phyloP scores from a whole-genome alignment of 495 filamentous ascomycete species.

The Penicillium alfredii region DNA sequence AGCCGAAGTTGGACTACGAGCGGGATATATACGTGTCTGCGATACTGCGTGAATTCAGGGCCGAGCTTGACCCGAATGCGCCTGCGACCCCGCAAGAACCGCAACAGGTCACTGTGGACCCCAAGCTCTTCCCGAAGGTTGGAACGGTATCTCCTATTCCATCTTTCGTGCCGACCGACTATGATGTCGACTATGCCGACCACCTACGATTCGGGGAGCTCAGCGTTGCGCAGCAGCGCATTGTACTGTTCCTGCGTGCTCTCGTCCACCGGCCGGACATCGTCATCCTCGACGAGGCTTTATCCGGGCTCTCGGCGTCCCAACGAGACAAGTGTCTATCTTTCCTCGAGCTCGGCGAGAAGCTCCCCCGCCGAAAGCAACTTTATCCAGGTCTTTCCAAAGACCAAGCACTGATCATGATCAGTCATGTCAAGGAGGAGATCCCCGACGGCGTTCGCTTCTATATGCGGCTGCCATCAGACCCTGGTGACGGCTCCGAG shows the following conservation, averaged over 20 bases:
- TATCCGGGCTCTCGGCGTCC: conserved; percentile 77
- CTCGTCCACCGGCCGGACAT: conserved; percentile 79
- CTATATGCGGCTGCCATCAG: conserved; percentile 71
- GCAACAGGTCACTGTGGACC: conserved; percentile 3
- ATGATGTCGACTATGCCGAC: conserved; percentile 60
- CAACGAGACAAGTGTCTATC: conserved; percentile 78
- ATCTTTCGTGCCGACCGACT: conserved; percentile 15
- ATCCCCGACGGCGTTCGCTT: conserved; percentile 72
- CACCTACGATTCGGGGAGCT: conserved; percentile 65
- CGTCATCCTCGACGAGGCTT: conserved; percentile 87
- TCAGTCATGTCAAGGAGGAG: conserved; percentile 87
- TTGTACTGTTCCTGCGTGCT: conserved; percentile 76
- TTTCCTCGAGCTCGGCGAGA: conserved; percentile 63
- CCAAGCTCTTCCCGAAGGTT: conserved; percentile 4
- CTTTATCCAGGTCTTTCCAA: conserved; percentile 42
- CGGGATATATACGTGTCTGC: conserved; percentile 54
- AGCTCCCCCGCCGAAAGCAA: not conserved
- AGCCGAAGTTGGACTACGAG: conserved; percentile 53
- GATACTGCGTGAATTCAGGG: conserved; percentile 64
- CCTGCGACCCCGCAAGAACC: conserved; percentile 8
- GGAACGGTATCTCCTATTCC: too few species aligned
- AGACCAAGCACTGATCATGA: conserved; percentile 73
- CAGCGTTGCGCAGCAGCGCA: conserved; percentile 70
- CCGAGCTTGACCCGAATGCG: conserved; percentile 58
- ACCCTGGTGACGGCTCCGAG: conserved; percentile 36